Percentiles rank a stretch among this genome's conserved stretches.
phyloP scores from a whole-genome alignment of 352 stramenopile species.

The Globisporangium viniferum region DNA sequence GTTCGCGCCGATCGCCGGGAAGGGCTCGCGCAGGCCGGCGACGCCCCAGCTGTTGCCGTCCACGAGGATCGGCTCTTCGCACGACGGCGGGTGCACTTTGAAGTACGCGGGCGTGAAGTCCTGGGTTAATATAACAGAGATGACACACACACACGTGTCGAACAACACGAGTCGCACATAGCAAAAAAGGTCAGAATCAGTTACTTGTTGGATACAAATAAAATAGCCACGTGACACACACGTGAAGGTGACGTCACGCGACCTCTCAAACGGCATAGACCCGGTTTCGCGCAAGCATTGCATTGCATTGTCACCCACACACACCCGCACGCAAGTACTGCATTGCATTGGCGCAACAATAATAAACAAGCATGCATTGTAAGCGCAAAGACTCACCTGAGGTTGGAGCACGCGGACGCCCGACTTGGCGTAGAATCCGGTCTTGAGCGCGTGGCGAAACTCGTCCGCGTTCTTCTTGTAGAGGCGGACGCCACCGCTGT shows the following conservation, averaged over 20 bases:
- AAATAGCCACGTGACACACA: background rate
- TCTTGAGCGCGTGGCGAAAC: slow-evolving; percentile 40
- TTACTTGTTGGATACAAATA: background rate
- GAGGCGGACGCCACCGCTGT: background rate
- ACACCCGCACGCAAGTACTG: background rate
- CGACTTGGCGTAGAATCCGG: slow-evolving; percentile 33
- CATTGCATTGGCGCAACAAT: background rate
- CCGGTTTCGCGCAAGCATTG: background rate
- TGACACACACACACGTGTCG: background rate
- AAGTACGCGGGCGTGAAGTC: slow-evolving; percentile 32
- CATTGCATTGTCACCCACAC: slow-evolving; percentile 2
- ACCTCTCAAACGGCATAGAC: background rate
- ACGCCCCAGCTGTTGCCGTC: slow-evolving; percentile 8
- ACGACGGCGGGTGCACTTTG: slow-evolving; percentile 17
- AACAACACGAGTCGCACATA: slow-evolving; percentile 5
- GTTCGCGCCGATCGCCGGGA: slow-evolving; percentile 27
- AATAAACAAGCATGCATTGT: background rate
- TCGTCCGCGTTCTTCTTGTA: slow-evolving; percentile 39
- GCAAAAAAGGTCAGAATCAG: slow-evolving; percentile 5
- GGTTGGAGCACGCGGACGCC: slow-evolving; percentile 30
- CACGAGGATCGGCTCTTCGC: slow-evolving; percentile 19
- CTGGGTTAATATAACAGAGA: slow-evolving; percentile 6
- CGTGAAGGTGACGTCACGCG: background rate
- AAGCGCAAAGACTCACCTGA: slow-evolving; percentile 11
- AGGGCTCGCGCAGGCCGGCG: slow-evolving; percentile 40